Percentiles rank a stretch among this genome's conserved stretches.
These are phyloP conservation scores for Chlorociboria aeruginascens DNA, from an alignment of 495 filamentous ascomycete species.

Conservation along the genomic window DNA sequence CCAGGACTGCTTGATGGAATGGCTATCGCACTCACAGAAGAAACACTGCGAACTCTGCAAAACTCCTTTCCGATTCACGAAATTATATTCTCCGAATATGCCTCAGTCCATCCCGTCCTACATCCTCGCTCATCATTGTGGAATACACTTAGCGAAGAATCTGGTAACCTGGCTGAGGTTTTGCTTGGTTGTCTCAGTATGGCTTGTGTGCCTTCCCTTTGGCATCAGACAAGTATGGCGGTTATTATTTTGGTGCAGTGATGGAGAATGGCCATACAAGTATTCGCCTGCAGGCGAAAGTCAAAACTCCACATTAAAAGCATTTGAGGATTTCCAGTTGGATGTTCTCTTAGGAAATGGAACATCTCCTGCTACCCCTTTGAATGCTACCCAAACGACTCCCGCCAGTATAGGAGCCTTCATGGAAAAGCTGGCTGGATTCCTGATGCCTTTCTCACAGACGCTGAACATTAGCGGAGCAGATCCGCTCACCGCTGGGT, in stretches of 20 bases:
- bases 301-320: conserved; percentile 5
- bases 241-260: conserved; percentile 86
- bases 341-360: conserved; percentile 13
- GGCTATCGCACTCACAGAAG: conserved; percentile 95
- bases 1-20: conserved; percentile 95
- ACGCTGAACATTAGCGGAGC: conserved; percentile 30
- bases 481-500: conserved; percentile 31
- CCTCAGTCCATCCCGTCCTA: conserved; percentile 65
- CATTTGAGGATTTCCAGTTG: conserved; percentile 11
- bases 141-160: conserved; percentile 56
- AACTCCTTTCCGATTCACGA: conserved; percentile 94
- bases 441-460: conserved; percentile 30
- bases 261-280: conserved; percentile 58
- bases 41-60: conserved; percentile 99
- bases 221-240: conserved; percentile 86
- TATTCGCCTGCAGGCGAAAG: neutral
- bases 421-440: conserved; percentile 5
- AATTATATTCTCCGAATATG: conserved; percentile 91
- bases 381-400: conserved; percentile 24
- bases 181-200: conserved; percentile 70
- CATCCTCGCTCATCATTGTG: conserved; percentile 65
- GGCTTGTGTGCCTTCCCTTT: conserved; percentile 82
- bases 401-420: conserved; percentile 14
- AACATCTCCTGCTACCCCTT: conserved; percentile 32
- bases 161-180: conserved; percentile 66